Evolutionary conservation across 1,284 basidiomycete species (phyloP), one percentile per base, ranked within the genome.

Genomic region (Sutorius eximius): DNA sequence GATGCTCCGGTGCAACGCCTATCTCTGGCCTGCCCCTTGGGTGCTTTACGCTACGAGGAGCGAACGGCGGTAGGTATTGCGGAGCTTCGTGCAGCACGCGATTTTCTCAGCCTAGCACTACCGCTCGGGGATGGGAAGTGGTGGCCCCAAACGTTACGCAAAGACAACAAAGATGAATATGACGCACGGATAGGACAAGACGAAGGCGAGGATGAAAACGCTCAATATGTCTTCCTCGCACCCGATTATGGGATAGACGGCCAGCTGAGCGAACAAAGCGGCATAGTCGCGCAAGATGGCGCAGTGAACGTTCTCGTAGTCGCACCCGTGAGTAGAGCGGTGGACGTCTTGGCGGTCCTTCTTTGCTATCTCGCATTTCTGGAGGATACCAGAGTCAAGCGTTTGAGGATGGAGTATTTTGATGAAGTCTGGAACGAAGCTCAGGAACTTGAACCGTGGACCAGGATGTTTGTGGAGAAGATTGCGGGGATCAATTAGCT

Each of bases 331-430:
- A 20, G 16, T 30, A 43, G 56, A 3, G 56, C 52, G 22, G 56
- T 53, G 1, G 65, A 69, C 32, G 53, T 58, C 0, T 24, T 63
- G 9, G 53, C 63, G 1, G 32, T 69, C 18, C 38, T 64, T 5
- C 41, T 55, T 32, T 62, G 55, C 38, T 68, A 64, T 49, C 57
- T 69, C 12, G 51, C 53, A 2, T 69, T 59, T 47, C 37, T 61
- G n/a, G 43, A 52, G 11, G 51, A 32, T 29, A 12, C 36, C 7
- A 18, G 32, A 0, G 15, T 27, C 5, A 20, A 50, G 18, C 27
- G 16, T 12, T 6, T 59, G 5, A 43, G 56, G 2, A 29, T 12
- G 33, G 45, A 52, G 1, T 56, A 50, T 27, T 37, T 27, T 33
- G 58, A 63, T 40, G 33, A 47, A 5, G 34, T 55, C 4, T 67